These are phyloP conservation scores for Nakazawaea ishiwadae DNA, from an alignment of 805 yeast species.

Conservation along the genomic window DNA sequence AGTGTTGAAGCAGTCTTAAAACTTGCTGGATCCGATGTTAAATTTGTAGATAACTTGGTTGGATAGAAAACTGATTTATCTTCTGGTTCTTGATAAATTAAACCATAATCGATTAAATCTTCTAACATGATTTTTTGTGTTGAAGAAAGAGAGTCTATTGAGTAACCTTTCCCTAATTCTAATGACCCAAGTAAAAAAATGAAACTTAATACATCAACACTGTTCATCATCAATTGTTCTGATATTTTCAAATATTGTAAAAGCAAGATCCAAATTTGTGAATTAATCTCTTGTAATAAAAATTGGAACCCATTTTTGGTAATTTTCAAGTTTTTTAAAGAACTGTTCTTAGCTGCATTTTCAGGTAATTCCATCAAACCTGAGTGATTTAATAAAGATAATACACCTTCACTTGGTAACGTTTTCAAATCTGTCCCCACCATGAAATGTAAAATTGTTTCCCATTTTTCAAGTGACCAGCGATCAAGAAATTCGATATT, in stretches of 20 bases:
- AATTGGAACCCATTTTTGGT: constrained; percentile 95
- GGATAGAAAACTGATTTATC: constrained; percentile 62
- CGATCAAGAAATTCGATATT: constrained; percentile 64
- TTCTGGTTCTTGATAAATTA: constrained; percentile 55
- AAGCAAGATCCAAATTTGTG: constrained; percentile 91
- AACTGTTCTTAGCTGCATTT: too few species aligned
- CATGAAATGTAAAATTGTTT: constrained; percentile 92
- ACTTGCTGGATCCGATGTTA: constrained; percentile 78
- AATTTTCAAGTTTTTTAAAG: constrained; percentile 46
- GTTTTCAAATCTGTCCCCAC: constrained; percentile 80
- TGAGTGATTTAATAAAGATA: constrained; percentile 69
- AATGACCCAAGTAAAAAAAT: constrained; percentile 90
- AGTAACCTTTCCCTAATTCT: constrained; percentile 85
- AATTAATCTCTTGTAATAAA: constrained; percentile 83
- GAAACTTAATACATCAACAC: constrained; percentile 92
- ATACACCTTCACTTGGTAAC: constrained; percentile 77
- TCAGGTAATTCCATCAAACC: constrained; percentile 82
- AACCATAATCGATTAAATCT: constrained; percentile 87
- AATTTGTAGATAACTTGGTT: constrained; percentile 81
- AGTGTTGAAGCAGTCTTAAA: constrained; percentile 71
- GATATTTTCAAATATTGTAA: constrained; percentile 85
- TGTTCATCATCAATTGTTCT: constrained; percentile 83
- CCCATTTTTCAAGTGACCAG: constrained; percentile 90
- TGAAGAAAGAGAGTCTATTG: constrained; percentile 61
- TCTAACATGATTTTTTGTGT: constrained; percentile 85